Evolutionary conservation across 306 rosid species (phyloP), one percentile per base, ranked within the genome.

Genomic region (Quillaja saponaria): DNA sequence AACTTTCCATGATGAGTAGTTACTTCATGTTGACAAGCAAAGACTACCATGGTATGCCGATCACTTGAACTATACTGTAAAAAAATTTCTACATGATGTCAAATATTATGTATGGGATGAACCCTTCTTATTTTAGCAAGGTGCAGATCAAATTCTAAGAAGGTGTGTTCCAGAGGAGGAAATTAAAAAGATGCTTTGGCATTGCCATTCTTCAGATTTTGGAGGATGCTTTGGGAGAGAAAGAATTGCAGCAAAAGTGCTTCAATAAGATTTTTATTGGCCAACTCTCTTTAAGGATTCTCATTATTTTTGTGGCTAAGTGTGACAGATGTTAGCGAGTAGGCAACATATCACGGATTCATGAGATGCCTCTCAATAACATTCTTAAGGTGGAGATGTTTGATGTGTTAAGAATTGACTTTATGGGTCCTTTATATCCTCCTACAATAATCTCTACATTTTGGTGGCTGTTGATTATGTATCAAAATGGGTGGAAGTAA

Each of bases 201-300:
- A 41, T 13, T 41, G 4, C 3, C 13, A 7, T 9, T 16, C 34
- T 7, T 49, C 12, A 10, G 34, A 18, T 16, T 19, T 6, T 20
- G n/a, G 55, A 10, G 55, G 34, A 10, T 34, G 19, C 3, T 20
- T 49, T 49, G 34, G 34, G 6, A 6, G 35, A 14, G 7, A 39
- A 12, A 19, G 42, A 39, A 64, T 7, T 0, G 19, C 37, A 0
- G 12, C 52, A 0, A 54, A 55, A 11, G 33, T 44, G 0, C 6
- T 55, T 0, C 38, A 67, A 33, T 25, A 9, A 1, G 47, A 55
- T 2, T 67, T 66, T 18, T 67, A 15, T 10, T 55, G 14, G 55
- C 63, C 34, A 10, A 7, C 55, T 0, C 1, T 55, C 1, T 67
- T 55, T 13, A 55, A 45, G 15, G 56, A 67, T 55, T 38, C 64